Percentiles rank a stretch among this genome's conserved stretches.
These are phyloP conservation scores for Fusarium staphyleae DNA, from an alignment of 2,329 filamentous ascomycete species.

Conservation along the genomic window DNA sequence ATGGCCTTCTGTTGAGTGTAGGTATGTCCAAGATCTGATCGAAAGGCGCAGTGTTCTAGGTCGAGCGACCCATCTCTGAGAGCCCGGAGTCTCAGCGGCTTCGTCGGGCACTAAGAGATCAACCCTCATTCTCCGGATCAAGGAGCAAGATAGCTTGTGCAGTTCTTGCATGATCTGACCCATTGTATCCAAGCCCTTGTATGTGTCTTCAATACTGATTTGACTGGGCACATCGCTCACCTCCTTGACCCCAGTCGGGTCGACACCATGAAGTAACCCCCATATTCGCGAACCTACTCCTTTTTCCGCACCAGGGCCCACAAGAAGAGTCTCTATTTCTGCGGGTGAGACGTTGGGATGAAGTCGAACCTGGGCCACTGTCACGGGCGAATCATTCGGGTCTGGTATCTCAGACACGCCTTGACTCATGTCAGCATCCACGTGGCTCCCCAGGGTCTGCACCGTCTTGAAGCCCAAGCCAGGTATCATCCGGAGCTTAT, in stretches of 20 bases:
- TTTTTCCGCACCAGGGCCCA: slow-evolving; percentile 72
- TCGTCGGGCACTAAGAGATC: slow-evolving; percentile 70
- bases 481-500: slow-evolving; percentile 81
- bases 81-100: slow-evolving; percentile 42
- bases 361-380: slow-evolving; percentile 69
- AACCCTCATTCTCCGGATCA: slow-evolving; percentile 78
- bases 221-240: slow-evolving; percentile 78
- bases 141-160: slow-evolving; percentile 68
- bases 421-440: slow-evolving; percentile 50
- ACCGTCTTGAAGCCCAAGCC: slow-evolving; percentile 79
- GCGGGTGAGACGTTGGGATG: slow-evolving; percentile 69
- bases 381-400: slow-evolving; percentile 57
- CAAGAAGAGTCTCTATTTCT: slow-evolving; percentile 72
- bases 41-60: slow-evolving; percentile 84
- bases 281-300: slow-evolving; percentile 78
- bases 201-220: slow-evolving; percentile 95
- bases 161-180: slow-evolving; percentile 73
- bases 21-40: slow-evolving; percentile 65
- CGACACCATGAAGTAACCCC: slow-evolving; percentile 81
- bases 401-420: slow-evolving; percentile 43
- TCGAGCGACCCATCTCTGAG: slow-evolving; percentile 73
- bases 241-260: slow-evolving; percentile 75
- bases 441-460: slow-evolving; percentile 59
- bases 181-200: slow-evolving; percentile 71
- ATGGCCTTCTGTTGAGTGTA: slow-evolving; percentile 55